Evolutionary conservation across 768 basidiomycete genomes (phyloP).

Genomic region (Termitomyces titanicus): DNA sequence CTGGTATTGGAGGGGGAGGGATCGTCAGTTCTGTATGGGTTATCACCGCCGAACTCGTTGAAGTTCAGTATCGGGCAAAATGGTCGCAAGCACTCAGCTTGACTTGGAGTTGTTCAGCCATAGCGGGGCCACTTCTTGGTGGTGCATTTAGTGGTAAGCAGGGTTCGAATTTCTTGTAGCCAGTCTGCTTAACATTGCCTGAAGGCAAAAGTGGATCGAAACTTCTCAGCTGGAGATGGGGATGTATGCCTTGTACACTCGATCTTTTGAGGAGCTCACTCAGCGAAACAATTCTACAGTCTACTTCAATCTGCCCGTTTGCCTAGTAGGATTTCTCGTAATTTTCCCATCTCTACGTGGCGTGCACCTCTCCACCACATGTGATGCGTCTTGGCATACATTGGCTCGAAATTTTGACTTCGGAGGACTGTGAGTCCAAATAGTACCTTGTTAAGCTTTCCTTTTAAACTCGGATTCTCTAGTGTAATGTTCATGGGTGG

Average conservation of each 20-base stretch:
- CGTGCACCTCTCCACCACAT: slow-evolving; percentile 42
- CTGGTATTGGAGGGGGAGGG: slow-evolving; percentile 84
- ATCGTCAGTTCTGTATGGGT: slow-evolving; percentile 87
- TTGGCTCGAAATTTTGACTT: slow-evolving; percentile 69
- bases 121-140: slow-evolving; percentile 81
- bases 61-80: slow-evolving; percentile 63
- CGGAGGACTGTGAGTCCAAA: slow-evolving; percentile 60
- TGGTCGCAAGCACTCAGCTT: slow-evolving; percentile 85
- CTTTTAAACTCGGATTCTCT: slow-evolving; percentile 13
- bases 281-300: slow-evolving; percentile 41
- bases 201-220: slow-evolving; percentile 29
- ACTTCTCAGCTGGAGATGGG: slow-evolving; percentile 75
- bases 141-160: slow-evolving; percentile 74
- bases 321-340: slow-evolving; percentile 54
- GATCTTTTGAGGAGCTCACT: slow-evolving; percentile 13
- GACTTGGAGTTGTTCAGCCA: slow-evolving; percentile 84
- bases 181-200: slow-evolving; percentile 13
- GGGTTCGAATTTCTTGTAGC: neutral
- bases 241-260: slow-evolving; percentile 53
- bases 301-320: slow-evolving; percentile 80
- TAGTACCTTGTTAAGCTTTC: slow-evolving; percentile 2
- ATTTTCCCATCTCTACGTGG: slow-evolving; percentile 57
- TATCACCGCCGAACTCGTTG: slow-evolving; percentile 81
- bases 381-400: slow-evolving; percentile 51
- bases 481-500: slow-evolving; percentile 75